A percentile compares a stretch with the other conserved stretches of the same genome.
Evolutionary conservation across 2,329 filamentous ascomycete species (phyloP).

Genomic region (Fusarium euwallaceae): DNA sequence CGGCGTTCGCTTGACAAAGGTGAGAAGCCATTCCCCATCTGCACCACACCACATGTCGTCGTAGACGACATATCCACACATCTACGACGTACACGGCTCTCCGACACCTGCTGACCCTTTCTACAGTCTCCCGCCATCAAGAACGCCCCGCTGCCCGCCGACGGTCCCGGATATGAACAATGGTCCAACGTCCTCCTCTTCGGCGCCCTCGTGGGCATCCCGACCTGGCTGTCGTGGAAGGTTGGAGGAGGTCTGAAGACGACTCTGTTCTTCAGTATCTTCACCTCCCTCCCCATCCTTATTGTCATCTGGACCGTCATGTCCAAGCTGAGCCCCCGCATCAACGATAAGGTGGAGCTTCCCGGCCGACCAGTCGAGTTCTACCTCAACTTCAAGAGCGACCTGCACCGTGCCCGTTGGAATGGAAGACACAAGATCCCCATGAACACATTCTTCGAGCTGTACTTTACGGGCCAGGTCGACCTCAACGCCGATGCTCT

Average conservation of each 20-base stretch:
- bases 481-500: conserved; percentile 92
- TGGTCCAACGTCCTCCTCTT: conserved; percentile 86
- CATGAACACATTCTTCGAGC: conserved; percentile 92
- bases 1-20: conserved; percentile 36
- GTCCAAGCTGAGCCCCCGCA: conserved; percentile 84
- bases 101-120: neutral
- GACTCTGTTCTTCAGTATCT: conserved; percentile 83
- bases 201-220: conserved; percentile 75
- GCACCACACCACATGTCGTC: neutral
- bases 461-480: conserved; percentile 92
- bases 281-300: conserved; percentile 83
- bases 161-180: conserved; percentile 82
- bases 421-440: conserved; percentile 81
- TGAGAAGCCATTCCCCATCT: conserved; percentile 9
- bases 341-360: conserved; percentile 87
- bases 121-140: conserved; percentile 87
- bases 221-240: conserved; percentile 83
- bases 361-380: conserved; percentile 88
- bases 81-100: neutral
- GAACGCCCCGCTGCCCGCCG: conserved; percentile 90
- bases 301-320: conserved; percentile 83
- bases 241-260: conserved; percentile 86
- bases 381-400: conserved; percentile 83
- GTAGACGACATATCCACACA: neutral
- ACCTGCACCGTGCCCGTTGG: conserved; percentile 70